Evolutionary conservation across 1,284 basidiomycete genomes (phyloP), one percentile per base, ranked within the genome.

Genomic region (Phylloboletellus chloephorus): DNA sequence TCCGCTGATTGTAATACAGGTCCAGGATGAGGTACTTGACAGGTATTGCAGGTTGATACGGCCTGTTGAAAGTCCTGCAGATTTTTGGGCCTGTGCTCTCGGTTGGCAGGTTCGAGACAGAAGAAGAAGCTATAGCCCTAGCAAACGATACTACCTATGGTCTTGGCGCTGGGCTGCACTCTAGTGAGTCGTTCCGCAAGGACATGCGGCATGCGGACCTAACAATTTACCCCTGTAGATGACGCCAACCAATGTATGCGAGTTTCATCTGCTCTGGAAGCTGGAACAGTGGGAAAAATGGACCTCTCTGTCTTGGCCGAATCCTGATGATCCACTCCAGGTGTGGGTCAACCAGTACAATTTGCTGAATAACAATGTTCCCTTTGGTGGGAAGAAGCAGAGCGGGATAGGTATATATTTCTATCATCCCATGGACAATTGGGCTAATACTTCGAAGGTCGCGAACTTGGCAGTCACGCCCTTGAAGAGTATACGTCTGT

Each of bases 321-420:
- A 41, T 29, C 5, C 36, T 41, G 31, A 57, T 41, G 31, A 20
- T 40, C 30, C 21, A 26, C 32, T 43, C 31, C 39, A 86, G 83
- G 79, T 92, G 23, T 93, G 89, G 90, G 73, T 90, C 45, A 95
- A 94, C 64, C 82, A 89, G 60, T 95, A 94, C 65, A 87, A 85
- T 52, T 44, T 87, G 6, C 60, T 92, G 35, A 76, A 76, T 58
- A 87, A 86, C 61, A 88, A 88, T 44, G 87, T 89, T 26, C 92
- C 94, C 1, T 96, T 96, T 54, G 94, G 93, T 17, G 93, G 94
- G 11, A 94, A 90, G 72, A 94, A 93, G 66, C 82, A 81, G 56
- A 79, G 75, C 44, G 84, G 84, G 13, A 76, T 82, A 43, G 84
- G 83, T 73, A 43, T 25, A 52, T 37, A 5, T 5, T 31, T 5